These are phyloP conservation scores for Leccinum olivaceopallidum DNA, from an alignment of 768 basidiomycete species.

Conservation along the genomic window DNA sequence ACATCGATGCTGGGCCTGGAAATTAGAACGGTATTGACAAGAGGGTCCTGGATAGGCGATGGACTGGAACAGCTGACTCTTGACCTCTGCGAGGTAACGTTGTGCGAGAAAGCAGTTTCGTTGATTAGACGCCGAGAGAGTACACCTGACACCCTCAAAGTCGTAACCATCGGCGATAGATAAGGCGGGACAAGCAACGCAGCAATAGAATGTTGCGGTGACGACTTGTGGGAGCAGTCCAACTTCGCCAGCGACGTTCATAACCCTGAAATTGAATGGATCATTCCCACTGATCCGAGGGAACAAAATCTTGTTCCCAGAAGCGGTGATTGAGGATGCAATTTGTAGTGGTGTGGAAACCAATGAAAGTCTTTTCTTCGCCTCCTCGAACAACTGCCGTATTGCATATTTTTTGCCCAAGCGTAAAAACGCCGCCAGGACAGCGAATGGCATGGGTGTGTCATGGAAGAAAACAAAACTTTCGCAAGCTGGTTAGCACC, in stretches of 20 bases:
- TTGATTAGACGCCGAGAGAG: background rate
- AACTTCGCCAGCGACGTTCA: slow-evolving; percentile 16
- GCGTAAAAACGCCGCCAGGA: slow-evolving; percentile 12
- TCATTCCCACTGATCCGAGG: slow-evolving; percentile 10
- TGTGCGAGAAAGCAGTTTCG: slow-evolving; percentile 4
- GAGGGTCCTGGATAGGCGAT: background rate
- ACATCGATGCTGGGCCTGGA: background rate
- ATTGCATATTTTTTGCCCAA: slow-evolving; percentile 19
- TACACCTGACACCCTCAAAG: background rate
- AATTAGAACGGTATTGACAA: background rate
- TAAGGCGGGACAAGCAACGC: slow-evolving; percentile 7
- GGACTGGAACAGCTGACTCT: background rate
- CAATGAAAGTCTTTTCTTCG: slow-evolving; percentile 4
- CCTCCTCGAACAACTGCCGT: slow-evolving; percentile 14
- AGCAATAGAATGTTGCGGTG: slow-evolving; percentile 7
- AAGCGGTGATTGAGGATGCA: background rate
- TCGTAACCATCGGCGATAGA: slow-evolving; percentile 14
- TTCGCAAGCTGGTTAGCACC: background rate
- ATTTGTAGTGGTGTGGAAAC: background rate
- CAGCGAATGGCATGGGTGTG: slow-evolving; percentile 12
- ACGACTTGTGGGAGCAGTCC: slow-evolving; percentile 3
- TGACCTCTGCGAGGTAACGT: background rate
- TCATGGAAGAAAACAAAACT: slow-evolving; percentile 11
- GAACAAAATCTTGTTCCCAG: background rate
- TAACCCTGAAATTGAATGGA: slow-evolving; percentile 14